Evolutionary conservation across 768 basidiomycete species (phyloP), one percentile per base, ranked within the genome.

Genomic region (Termitomyces sp.): DNA sequence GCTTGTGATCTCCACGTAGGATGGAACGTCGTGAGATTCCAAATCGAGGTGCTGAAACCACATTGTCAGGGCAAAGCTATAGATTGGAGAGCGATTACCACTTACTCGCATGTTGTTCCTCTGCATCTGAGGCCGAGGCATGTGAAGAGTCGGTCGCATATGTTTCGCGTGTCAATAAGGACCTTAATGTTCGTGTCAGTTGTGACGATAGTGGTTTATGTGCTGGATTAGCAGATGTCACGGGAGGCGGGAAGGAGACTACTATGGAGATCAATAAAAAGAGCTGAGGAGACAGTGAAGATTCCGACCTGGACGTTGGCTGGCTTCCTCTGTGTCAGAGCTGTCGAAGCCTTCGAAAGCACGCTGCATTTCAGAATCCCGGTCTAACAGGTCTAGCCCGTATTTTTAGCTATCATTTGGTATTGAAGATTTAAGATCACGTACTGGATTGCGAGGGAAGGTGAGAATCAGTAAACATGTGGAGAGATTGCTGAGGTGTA

Each of bases 311-410:
- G 63, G 61, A 46, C 53, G 68, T 27, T 62, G 66, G 56, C 49
- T 63, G 48, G 52, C 61, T 41, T 59, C 59, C 22, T 76, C 76
- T 39, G 69, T 77, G 39, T 82, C 84, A 61, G 75, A 83, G 64
- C 78, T 83, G 55, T 83, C 80, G 58, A 84, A 66, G 22, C 76
- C 81, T 31, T 80, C 76, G 65, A 90, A 81, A 11, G 77, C 82
- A 54, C 80, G 78, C 55, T 84, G 85, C 88, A 90, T 89, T 64
- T 86, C 86, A 2, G 87, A 86, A 64, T 90, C 85, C 57, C 82
- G 78, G 22, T 88, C 86, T 57, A 89, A 69, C 16, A 89, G 74
- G 72, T 89, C 87, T 89, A 59, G 47, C 11, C 13, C 6, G 18
- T n/a, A 37, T 58, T 57, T 65, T 56, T 12, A 69, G 57, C 36